Base-by-base conservation (phyloP, 2,329 filamentous ascomycete genomes). In the Monilinia fructigena region DNA sequence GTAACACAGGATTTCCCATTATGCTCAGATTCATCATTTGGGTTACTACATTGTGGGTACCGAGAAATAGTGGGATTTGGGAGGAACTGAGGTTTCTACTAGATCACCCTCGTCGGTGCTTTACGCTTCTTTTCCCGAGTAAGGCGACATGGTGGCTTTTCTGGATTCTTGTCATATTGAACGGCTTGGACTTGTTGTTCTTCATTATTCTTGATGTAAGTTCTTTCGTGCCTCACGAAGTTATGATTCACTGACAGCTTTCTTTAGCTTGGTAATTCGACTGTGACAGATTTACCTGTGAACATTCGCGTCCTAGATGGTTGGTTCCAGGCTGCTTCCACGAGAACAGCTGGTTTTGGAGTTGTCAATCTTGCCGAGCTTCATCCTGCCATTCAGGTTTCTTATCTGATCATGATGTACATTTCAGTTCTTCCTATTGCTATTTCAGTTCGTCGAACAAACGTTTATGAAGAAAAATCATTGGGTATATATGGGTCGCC, bases 391-490 rank as follows among this genome's bases (percentile, higher is more conserved):
- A 92, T 97, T 67, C 93, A 97, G 74, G 92, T 96, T 18, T 92
- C 93, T 31, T 98, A 97, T 79, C 82, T 98, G 78, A 89, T 98
- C 78, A 98, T 98, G 95, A 98, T 98, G 95, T 98, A 98, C 78
- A 97, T 98, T 69, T 97, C 93, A 67, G 91, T 97, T 68, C 96
- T 97, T 73, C 94, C 94, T 6, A 96, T 98, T 72, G 94, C 95
- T 75, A 98, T 98, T 74, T 95, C 91, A 8, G 90, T 98, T 73
- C 92, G 94, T 63, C 85, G 91, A 70, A 97, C 94, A 67, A 98
- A 98, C 76, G 94, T 97, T 2, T 98, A 98, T 80, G 94, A 97
- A 78, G 94, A 98, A 76, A 91, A 89, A 71, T 92, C 89, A 0
- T 84, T 95, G 0, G 92, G 92, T 6, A 86, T 96, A 40, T 93